phyloP scores from a whole-genome alignment of 345 rosid species.

The Bruguiera sexangula region DNA sequence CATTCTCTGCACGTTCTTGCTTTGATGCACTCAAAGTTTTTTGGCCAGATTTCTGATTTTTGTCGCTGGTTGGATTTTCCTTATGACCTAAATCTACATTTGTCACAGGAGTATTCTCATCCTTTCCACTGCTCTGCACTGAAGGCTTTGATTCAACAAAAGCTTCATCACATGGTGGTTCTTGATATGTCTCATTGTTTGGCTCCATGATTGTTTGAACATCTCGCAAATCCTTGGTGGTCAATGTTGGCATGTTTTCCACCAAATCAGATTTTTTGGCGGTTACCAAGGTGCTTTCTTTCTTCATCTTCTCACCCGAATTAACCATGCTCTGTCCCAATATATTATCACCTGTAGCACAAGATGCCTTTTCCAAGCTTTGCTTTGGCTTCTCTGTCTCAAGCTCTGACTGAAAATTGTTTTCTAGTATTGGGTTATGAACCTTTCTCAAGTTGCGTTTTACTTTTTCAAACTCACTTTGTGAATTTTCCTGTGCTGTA shows the following conservation, averaged over 20 bases:
- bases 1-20: conserved; percentile 66
- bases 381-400: conserved; percentile 53
- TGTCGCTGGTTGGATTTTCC: conserved; percentile 47
- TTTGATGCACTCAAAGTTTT: conserved; percentile 45
- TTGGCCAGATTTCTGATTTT: conserved; percentile 46
- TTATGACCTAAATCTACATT: conserved; percentile 41
- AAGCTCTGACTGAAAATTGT: conserved; percentile 48
- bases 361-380: conserved; percentile 43
- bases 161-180: conserved; percentile 29
- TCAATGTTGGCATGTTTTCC: conserved; percentile 27
- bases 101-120: conserved; percentile 39
- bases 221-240: conserved; percentile 22
- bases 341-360: conserved; percentile 29
- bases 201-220: conserved; percentile 35
- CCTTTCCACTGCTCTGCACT: conserved; percentile 31
- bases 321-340: conserved; percentile 27
- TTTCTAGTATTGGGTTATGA: conserved; percentile 63
- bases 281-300: conserved; percentile 15
- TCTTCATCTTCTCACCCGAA: conserved; percentile 36
- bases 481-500: conserved; percentile 62
- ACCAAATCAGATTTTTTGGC: conserved; percentile 20
- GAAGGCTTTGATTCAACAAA: conserved; percentile 36
- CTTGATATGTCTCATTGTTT: conserved; percentile 36
- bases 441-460: conserved; percentile 89
- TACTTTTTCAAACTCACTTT: conserved; percentile 83